Percentiles rank a stretch among this genome's conserved stretches.
Evolutionary conservation across 768 basidiomycete genomes (phyloP).

Genomic region (Tricholoma hemisulphureum): DNA sequence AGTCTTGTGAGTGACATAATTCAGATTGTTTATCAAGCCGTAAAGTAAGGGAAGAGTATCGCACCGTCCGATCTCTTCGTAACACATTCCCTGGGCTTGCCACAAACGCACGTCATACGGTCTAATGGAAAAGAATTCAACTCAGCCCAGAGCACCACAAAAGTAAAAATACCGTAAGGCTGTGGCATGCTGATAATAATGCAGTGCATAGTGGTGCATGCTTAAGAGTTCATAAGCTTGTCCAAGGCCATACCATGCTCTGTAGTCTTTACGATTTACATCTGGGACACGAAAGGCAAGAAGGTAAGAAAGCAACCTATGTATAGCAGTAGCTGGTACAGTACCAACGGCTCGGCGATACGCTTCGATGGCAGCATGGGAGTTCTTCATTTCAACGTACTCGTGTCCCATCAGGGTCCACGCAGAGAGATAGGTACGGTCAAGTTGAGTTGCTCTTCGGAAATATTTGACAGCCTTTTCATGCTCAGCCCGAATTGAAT

Average conservation of each 20-base stretch:
- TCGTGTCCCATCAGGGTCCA: slow-evolving; percentile 99
- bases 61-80: slow-evolving; percentile 86
- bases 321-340: slow-evolving; percentile 22
- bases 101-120: slow-evolving; percentile 96
- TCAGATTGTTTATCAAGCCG: not conserved
- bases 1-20: slow-evolving; percentile 43
- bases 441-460: slow-evolving; percentile 89
- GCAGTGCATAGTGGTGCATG: slow-evolving; percentile 94
- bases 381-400: slow-evolving; percentile 98
- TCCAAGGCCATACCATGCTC: slow-evolving; percentile 98
- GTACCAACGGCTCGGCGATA: slow-evolving; percentile 93
- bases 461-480: slow-evolving; percentile 97
- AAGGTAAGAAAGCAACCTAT: not conserved
- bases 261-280: slow-evolving; percentile 93
- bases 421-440: slow-evolving; percentile 91
- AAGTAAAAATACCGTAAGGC: slow-evolving; percentile 63
- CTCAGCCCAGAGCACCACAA: not conserved
- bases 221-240: slow-evolving; percentile 96
- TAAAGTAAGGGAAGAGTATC: not conserved
- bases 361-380: slow-evolving; percentile 97
- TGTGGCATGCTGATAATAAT: slow-evolving; percentile 96
- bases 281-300: slow-evolving; percentile 47
- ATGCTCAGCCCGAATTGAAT: slow-evolving; percentile 89
- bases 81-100: slow-evolving; percentile 92
- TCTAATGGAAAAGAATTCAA: slow-evolving; percentile 36